Evolutionary conservation across 257 asterid species (phyloP).

Genomic region (Penstemon eatonii): DNA sequence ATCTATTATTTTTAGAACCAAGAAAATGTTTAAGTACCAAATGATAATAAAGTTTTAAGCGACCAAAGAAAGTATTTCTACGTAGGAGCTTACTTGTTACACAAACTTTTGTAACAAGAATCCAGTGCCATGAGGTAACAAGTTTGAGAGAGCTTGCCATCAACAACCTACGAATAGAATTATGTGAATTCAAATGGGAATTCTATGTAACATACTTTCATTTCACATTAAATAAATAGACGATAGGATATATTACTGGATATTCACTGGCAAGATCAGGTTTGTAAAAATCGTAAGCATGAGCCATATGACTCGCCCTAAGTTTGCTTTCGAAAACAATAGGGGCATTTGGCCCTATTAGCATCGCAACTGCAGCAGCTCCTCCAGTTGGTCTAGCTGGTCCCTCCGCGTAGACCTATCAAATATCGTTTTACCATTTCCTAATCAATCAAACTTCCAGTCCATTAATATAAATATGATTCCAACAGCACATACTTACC

Average conservation of each 20-base stretch:
- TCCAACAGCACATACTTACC: slow-evolving; percentile 47
- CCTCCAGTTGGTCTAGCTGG: slow-evolving; percentile 99
- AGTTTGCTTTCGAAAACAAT: slow-evolving; percentile 92
- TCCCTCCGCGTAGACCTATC: slow-evolving; percentile 99
- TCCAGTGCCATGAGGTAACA: slow-evolving; percentile 98
- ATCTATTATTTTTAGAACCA: slow-evolving; percentile 41
- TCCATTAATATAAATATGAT: not conserved
- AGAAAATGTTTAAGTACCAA: slow-evolving; percentile 26
- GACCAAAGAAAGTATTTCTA: slow-evolving; percentile 6
- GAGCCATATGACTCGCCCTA: slow-evolving; percentile 96
- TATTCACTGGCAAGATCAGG: slow-evolving; percentile 99
- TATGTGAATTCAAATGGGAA: no score
- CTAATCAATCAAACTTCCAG: no score
- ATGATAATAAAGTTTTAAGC: not conserved
- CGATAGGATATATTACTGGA: slow-evolving; percentile 58
- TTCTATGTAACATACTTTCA: no score
- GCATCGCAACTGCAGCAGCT: slow-evolving; percentile 99
- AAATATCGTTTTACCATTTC: slow-evolving; percentile 1
- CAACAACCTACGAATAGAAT: slow-evolving; percentile 73
- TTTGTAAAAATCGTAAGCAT: slow-evolving; percentile 94
- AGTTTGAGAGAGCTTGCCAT: slow-evolving; percentile 98
- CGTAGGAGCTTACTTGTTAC: slow-evolving; percentile 57
- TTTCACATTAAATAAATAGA: no score
- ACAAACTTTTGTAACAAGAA: slow-evolving; percentile 81
- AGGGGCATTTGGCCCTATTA: slow-evolving; percentile 98